Percentiles rank a stretch among this genome's conserved stretches.
phyloP scores from a whole-genome alignment of 176 grass and related monocot genomes.

The Leersia perrieri region DNA sequence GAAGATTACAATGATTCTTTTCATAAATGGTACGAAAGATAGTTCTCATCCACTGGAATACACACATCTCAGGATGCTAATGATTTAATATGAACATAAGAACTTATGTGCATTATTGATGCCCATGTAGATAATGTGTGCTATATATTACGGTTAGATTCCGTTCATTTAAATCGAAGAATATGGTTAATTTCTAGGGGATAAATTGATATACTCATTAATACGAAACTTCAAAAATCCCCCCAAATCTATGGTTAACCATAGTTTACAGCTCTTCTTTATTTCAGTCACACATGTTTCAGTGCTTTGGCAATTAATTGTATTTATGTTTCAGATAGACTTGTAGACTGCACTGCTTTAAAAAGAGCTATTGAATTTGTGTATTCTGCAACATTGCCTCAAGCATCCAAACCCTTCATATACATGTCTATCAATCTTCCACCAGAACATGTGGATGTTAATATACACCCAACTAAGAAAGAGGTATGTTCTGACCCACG shows the following conservation, averaged over 20 bases:
- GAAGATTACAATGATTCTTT: conserved; percentile 93
- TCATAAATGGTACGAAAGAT: conserved; percentile 78
- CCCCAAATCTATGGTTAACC: background rate
- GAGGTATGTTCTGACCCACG: conserved; percentile 51
- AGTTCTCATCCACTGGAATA: background rate
- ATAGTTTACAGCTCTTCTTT: background rate
- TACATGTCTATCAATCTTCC: conserved; percentile 97
- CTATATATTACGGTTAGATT: background rate
- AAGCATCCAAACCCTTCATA: conserved; percentile 96
- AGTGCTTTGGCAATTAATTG: conserved; percentile 23
- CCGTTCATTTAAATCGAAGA: background rate
- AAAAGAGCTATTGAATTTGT: conserved; percentile 93
- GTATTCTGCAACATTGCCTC: conserved; percentile 78
- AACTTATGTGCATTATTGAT: background rate
- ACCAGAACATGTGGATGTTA: conserved; percentile 86
- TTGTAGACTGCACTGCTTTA: conserved; percentile 84
- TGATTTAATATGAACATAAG: conserved; percentile 1
- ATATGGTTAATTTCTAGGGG: background rate
- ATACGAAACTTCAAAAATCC: background rate
- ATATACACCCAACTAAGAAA: conserved; percentile 97
- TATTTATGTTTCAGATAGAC: conserved; percentile 59
- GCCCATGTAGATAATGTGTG: conserved; percentile 1
- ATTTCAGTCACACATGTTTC: background rate
- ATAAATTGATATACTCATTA: background rate
- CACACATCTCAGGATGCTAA: background rate